phyloP scores from a whole-genome alignment of 2,329 filamentous ascomycete species.

The Ustulina deusta region DNA sequence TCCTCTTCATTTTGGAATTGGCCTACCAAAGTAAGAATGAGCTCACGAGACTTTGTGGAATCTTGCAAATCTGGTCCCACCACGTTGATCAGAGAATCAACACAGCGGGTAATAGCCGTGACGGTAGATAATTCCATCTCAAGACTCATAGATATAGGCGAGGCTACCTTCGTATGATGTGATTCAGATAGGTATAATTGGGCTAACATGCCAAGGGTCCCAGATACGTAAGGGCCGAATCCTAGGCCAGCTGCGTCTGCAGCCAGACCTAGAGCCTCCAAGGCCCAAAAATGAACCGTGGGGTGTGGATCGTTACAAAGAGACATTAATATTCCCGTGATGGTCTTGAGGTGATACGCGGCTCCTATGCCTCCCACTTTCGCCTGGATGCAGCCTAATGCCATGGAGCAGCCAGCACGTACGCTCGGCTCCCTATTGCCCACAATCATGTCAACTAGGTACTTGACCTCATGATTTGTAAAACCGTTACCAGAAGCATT shows the following conservation, averaged over 20 bases:
- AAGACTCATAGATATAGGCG: constrained; percentile 87
- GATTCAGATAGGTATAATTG: constrained; percentile 93
- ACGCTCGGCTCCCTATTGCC: constrained; percentile 92
- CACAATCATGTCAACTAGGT: constrained; percentile 93
- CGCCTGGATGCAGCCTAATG: constrained; percentile 91
- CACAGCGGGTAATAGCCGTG: constrained; percentile 84
- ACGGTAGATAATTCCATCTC: constrained; percentile 87
- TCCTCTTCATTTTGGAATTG: constrained; percentile 85
- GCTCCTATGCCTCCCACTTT: constrained; percentile 98
- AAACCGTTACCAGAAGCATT: constrained; percentile 86
- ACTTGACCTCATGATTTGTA: constrained; percentile 90
- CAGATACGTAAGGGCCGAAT: constrained; percentile 90
- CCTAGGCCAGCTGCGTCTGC: constrained; percentile 93
- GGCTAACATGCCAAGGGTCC: constrained; percentile 91
- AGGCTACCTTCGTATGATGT: constrained; percentile 85
- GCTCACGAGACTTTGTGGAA: constrained; percentile 87
- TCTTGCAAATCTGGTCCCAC: constrained; percentile 96
- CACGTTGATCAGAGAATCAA: constrained; percentile 97
- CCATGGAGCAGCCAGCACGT: constrained; percentile 92
- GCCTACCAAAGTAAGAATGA: constrained; percentile 87
- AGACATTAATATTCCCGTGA: constrained; percentile 98
- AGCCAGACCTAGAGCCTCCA: constrained; percentile 87
- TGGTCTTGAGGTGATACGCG: constrained; percentile 94
- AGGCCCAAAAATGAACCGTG: constrained; percentile 94
- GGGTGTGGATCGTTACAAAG: constrained; percentile 95